Base-by-base conservation (phyloP, 2,329 filamentous ascomycete genomes). In the Colletotrichum liriopes region DNA sequence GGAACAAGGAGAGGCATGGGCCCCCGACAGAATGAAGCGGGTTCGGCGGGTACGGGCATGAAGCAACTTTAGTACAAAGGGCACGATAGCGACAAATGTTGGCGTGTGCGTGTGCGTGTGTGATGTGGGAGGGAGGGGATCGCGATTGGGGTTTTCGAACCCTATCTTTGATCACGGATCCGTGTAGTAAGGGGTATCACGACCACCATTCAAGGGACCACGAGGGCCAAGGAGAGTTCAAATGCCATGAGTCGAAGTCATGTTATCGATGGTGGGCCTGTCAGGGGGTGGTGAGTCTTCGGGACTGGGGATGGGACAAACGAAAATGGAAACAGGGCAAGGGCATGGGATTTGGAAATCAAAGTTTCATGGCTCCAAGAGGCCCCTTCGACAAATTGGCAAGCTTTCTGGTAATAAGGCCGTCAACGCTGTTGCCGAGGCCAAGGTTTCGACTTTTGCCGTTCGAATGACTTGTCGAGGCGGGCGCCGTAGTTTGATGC, bases 221-320 rank as follows among this genome's bases (percentile, higher is more conserved):
- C 14, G 29, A 51, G 18, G 37, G 41, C 16, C 29, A 47, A 60
- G 32, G 18, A 52, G 29, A 51, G 41, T 60, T 47, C 5, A 26
- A 60, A 51, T 56, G 23, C 32, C 43, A 61, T 65, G 67, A 71
- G 52, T 67, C 67, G 64, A 51, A 60, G 63, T 61, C n/a, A 49
- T 71, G 63, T 67, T 71, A 49, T 71, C 67, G 54, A 56, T 49
- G 67, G 67, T 71, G 67, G 67, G 56, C 39, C 60, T 61, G 29
- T 8, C 59, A 41, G n/a, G 62, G 63, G 45, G 49, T 35, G 52
- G 7, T n/a, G 20, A 55, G 29, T 55, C 7, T 37, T 32, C 29
- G 32, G 58, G 43, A 18, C 18, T 49, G 43, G 20, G 20, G 59
- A 49, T 35, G 32, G 29, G 43, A 49, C 39, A 54, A 60, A 47